These are phyloP conservation scores for Pholiota conissans DNA, from an alignment of 768 basidiomycete genomes.

Conservation along the genomic window DNA sequence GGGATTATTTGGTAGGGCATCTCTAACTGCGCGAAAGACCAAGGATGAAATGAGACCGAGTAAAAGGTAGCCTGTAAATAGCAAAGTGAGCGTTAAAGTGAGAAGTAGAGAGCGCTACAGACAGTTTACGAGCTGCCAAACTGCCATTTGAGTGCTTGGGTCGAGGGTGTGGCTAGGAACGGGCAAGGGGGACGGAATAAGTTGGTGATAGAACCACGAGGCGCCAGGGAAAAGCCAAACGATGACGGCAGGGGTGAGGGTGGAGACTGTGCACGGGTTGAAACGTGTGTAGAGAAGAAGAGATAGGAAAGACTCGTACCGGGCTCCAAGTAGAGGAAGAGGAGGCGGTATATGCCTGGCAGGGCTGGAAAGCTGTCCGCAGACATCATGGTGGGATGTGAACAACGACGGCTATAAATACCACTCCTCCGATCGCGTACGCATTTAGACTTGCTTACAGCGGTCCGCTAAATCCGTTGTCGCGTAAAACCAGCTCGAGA, in stretches of 20 bases:
- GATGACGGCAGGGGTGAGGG: slow-evolving; percentile 33
- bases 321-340: slow-evolving; percentile 70
- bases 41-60: slow-evolving; percentile 57
- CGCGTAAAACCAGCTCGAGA: slow-evolving; percentile 4
- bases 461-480: slow-evolving; percentile 9
- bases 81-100: not conserved
- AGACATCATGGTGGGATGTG: slow-evolving; percentile 18
- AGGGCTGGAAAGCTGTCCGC: slow-evolving; percentile 50
- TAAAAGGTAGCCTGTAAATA: slow-evolving; percentile 32
- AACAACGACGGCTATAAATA: slow-evolving; percentile 2
- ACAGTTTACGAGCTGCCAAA: slow-evolving; percentile 74
- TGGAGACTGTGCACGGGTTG: slow-evolving; percentile 30
- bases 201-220: slow-evolving; percentile 65
- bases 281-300: not conserved
- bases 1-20: slow-evolving; percentile 57
- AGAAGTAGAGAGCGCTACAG: slow-evolving; percentile 14
- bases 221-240: slow-evolving; percentile 61
- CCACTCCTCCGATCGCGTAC: not conserved
- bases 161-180: slow-evolving; percentile 36
- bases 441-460: not conserved
- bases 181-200: slow-evolving; percentile 50
- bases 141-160: slow-evolving; percentile 54
- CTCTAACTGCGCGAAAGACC: slow-evolving; percentile 68
- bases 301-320: slow-evolving; percentile 31
- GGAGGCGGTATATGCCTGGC: slow-evolving; percentile 58